Evolutionary conservation across 306 rosid genomes (phyloP).

Genomic region (Purshia tridentata): DNA sequence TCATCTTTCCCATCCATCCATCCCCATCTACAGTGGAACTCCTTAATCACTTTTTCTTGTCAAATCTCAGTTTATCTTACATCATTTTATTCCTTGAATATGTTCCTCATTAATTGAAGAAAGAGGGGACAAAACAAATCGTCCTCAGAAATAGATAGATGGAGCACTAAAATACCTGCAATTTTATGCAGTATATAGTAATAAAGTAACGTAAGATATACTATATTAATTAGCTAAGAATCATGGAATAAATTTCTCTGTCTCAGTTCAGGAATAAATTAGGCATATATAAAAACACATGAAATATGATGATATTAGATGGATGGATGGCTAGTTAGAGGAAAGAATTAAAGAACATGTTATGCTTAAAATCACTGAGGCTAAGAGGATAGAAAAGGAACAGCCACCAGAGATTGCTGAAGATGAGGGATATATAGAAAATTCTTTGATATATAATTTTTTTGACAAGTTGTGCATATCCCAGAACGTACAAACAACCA

Average conservation of each 20-base stretch:
- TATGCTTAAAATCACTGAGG: constrained; percentile 14
- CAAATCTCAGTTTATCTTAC: background rate
- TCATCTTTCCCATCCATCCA: too few relatives aligned
- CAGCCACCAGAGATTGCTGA: constrained; percentile 8
- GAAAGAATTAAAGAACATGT: background rate
- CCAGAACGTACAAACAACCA: constrained; percentile 13
- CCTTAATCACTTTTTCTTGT: constrained; percentile 3
- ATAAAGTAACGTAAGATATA: too few relatives aligned
- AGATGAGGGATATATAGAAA: background rate
- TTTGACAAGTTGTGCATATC: constrained; percentile 31
- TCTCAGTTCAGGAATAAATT: constrained; percentile 12
- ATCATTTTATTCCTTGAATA: constrained; percentile 15
- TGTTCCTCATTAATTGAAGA: constrained; percentile 13
- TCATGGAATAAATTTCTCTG: constrained; percentile 7
- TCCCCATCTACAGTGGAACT: too few relatives aligned
- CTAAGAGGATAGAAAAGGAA: constrained; percentile 23
- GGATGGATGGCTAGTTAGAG: background rate
- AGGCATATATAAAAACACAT: constrained; percentile 8
- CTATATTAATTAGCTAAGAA: background rate
- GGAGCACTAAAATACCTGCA: too few relatives aligned
- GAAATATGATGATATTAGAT: background rate
- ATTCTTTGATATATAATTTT: constrained; percentile 11
- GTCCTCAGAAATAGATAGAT: background rate
- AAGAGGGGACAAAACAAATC: background rate
- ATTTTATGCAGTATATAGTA: background rate